Conservation (phyloP, 345 rosid genomes). For the Crucihimalaya himalaica region DNA sequence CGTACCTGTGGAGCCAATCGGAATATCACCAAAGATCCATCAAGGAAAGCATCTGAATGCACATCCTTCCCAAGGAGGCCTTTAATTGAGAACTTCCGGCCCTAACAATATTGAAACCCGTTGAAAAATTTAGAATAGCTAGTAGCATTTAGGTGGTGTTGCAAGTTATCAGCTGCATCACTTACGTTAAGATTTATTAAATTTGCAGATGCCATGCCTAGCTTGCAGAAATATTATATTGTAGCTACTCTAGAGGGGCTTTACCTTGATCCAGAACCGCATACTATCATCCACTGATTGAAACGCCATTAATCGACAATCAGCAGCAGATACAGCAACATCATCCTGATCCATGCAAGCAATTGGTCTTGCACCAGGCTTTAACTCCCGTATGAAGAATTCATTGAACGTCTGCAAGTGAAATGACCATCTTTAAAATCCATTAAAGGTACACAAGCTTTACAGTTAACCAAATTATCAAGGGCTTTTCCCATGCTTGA, state of each 20-base stretch:
- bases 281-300: slow-evolving; percentile 63
- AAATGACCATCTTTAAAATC: slow-evolving; percentile 18
- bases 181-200: background rate
- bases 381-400: slow-evolving; percentile 88
- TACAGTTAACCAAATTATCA: slow-evolving; percentile 3
- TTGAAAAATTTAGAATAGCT: background rate
- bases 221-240: background rate
- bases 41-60: slow-evolving; percentile 52
- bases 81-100: slow-evolving; percentile 80
- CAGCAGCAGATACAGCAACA: slow-evolving; percentile 83
- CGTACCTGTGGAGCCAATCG: slow-evolving; percentile 88
- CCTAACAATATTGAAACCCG: slow-evolving; percentile 44
- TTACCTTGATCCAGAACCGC: slow-evolving; percentile 94
- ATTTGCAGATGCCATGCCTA: slow-evolving; percentile 4
- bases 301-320: slow-evolving; percentile 86
- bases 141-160: background rate
- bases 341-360: slow-evolving; percentile 62
- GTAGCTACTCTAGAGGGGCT: slow-evolving; percentile 8
- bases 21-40: slow-evolving; percentile 84
- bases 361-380: slow-evolving; percentile 80
- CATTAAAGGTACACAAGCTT: slow-evolving; percentile 18
- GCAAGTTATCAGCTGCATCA: slow-evolving; percentile 20
- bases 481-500: background rate
- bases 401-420: slow-evolving; percentile 85
- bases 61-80: slow-evolving; percentile 82